Conservation (phyloP, 768 basidiomycete species). For the Thelephora ganbajun region DNA sequence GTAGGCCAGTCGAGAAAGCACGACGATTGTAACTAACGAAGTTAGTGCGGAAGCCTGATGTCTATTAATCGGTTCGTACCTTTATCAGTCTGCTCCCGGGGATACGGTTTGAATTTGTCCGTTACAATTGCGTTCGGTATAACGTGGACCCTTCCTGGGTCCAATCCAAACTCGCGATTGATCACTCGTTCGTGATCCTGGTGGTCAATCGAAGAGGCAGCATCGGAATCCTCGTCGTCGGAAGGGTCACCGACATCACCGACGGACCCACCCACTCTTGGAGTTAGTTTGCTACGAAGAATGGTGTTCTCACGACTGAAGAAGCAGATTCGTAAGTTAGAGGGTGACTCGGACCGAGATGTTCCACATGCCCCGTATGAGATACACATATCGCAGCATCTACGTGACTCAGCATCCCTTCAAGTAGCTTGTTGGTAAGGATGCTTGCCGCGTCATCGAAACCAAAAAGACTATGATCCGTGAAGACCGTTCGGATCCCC, state of each 20-base stretch:
- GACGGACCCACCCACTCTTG: slow-evolving; percentile 2
- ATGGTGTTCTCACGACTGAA: slow-evolving; percentile 93
- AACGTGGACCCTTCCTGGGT: slow-evolving; percentile 59
- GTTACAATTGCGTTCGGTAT: slow-evolving; percentile 89
- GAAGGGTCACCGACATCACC: not conserved
- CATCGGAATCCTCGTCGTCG: not conserved
- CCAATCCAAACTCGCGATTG: not conserved
- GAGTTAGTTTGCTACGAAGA: slow-evolving; percentile 64
- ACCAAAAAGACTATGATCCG: slow-evolving; percentile 93
- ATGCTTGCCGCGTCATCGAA: slow-evolving; percentile 97
- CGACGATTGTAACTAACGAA: slow-evolving; percentile 71
- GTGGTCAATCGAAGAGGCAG: not conserved
- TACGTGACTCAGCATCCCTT: slow-evolving; percentile 74
- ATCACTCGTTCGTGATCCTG: not conserved
- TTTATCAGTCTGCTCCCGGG: slow-evolving; percentile 2
- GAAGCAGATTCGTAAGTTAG: not conserved
- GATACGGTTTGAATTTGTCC: slow-evolving; percentile 65
- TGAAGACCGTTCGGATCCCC: slow-evolving; percentile 84
- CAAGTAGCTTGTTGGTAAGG: slow-evolving; percentile 89
- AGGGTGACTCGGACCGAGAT: slow-evolving; percentile 1
- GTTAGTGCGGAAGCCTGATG: not conserved
- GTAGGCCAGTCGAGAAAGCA: slow-evolving; percentile 83
- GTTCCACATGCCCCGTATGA: slow-evolving; percentile 68
- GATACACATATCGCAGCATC: slow-evolving; percentile 95
- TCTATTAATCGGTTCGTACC: not conserved